Base-by-base conservation (phyloP, 306 rosid genomes). In the Mimosa pudica region DNA sequence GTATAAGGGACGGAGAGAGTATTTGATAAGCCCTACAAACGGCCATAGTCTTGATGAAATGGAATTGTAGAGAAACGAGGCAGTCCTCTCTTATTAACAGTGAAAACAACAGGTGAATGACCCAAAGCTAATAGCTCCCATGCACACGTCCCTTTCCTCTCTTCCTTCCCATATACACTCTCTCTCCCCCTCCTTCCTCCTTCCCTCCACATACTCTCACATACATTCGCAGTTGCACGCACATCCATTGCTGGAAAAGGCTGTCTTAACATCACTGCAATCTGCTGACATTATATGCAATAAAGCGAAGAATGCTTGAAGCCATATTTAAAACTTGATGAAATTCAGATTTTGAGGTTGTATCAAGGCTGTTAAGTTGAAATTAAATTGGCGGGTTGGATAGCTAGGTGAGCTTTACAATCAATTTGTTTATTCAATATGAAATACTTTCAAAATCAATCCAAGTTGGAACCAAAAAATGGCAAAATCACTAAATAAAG, bases 121-220 rank as follows among this genome's bases (percentile, higher is more conserved):
- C 76, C 80, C 88, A 92, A 90, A 87, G 89, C 87, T 92, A 86
- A 92, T 92, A 89, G 85, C 92, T 84, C 89, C 89, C 97, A 92
- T 92, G 97, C 98, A 94, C 89, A 90, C 82, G 96, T 94, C 98
- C 89, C 89, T 94, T 92, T 94, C 98, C 41, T 63, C 69, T 79
- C 87, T 84, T 74, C 83, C 73, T 83, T 77, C 88, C 91, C 89
- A 85, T 87, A 88, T 82, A 86, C 75, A 2, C 66, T 57, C 77
- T 74, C 83, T 79, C 82, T 83, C 82, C 70, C 79, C 1, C 6
- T 6, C 55, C 54, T 2, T 16, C 17, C 17, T 16, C 55, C n/a
- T 6, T 3, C 20, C 20, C 24, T 17, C 8, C 9, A 42, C 70
- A 17, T 69, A 24, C 7, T 7, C 44, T 33, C 75, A 68, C 41